Base-by-base conservation (phyloP, 2,329 filamentous ascomycete species). In the Aciculosporium take region DNA sequence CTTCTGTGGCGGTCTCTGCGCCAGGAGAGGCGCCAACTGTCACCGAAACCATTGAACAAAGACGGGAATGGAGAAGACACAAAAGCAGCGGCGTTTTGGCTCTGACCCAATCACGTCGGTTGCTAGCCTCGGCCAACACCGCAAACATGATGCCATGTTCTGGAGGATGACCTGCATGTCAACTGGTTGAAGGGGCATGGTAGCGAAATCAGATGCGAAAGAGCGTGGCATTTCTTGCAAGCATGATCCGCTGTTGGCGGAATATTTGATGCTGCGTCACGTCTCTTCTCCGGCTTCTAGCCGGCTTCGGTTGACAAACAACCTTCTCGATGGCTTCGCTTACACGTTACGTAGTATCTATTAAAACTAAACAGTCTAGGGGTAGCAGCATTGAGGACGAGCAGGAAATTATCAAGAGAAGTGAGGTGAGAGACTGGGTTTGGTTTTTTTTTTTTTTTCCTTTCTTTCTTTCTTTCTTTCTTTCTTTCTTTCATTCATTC, bases 171-270 rank as follows among this genome's bases (percentile, higher is more conserved):
- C 40, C 41, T 43, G 41, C 40, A 41, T 43, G 32, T 37, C 37
- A 39, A 46, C 33, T 37, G 29, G 28, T 27, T 37, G 42, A 43
- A 28, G 37, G 37, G 37, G 36, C 32, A 24, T 35, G 32, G 29
- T 32, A 25, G 31, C 42, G 44, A 48, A 49, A 50, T 48, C 42
- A 48, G 44, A 41, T 23, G 42, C 37, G 41, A 49, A 45, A 47
- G 45, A 44, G 41, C 37, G 41, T 45, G 37, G 37, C 24, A 12
- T n/a, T 15, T 35, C n/a, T 35, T 13, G 33, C 33, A 32, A 32
- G 29, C 29, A 31, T 31, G 6, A 15, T 10, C 32, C 32, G 20
- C 23, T 7, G 18, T 34, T 23, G 24, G 3, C 15, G 7, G 9
- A 10, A 28, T 38, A 15, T 15, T 9, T 5, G 18, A 36, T 30